Conservation (phyloP, 176 grass and related monocot genomes). For the Phyllostachys edulis region DNA sequence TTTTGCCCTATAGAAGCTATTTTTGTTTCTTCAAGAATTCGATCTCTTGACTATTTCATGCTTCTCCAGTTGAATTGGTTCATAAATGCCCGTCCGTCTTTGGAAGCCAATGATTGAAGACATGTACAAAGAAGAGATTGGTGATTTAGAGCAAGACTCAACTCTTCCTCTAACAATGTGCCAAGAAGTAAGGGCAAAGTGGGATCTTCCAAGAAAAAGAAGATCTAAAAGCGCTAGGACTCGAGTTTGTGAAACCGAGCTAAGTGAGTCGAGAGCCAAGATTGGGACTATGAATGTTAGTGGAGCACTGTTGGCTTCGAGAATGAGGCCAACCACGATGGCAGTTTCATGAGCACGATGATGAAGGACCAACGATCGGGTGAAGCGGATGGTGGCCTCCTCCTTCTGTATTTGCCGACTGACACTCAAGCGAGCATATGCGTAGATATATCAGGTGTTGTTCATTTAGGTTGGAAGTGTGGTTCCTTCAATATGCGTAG, state of each 20-base stretch:
- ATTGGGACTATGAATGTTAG: constrained; percentile 36
- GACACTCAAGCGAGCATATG: constrained; percentile 38
- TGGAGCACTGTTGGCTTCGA: constrained; percentile 46
- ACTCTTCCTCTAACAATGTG: constrained; percentile 85
- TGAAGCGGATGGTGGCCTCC: constrained; percentile 41
- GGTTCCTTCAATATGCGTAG: too few relatives aligned
- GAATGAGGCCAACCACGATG: constrained; percentile 55
- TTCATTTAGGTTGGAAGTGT: neutral
- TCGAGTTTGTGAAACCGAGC: constrained; percentile 48
- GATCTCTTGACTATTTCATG: neutral
- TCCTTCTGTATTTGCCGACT: constrained; percentile 39
- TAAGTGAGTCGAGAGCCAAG: constrained; percentile 50
- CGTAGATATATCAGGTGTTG: constrained; percentile 31
- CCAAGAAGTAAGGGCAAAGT: constrained; percentile 59
- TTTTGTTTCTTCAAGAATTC: neutral
- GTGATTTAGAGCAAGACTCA: constrained; percentile 82
- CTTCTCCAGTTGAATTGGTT: constrained; percentile 92
- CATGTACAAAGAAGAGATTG: constrained; percentile 97
- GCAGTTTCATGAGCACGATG: constrained; percentile 93
- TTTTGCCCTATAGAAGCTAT: neutral
- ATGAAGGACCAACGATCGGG: constrained; percentile 57
- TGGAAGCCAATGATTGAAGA: constrained; percentile 99
- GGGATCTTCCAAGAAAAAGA: constrained; percentile 69
- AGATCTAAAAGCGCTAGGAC: constrained; percentile 46
- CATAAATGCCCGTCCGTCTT: constrained; percentile 91